Base-by-base conservation (phyloP, 1,284 basidiomycete genomes). In the Athelia psychrophila region DNA sequence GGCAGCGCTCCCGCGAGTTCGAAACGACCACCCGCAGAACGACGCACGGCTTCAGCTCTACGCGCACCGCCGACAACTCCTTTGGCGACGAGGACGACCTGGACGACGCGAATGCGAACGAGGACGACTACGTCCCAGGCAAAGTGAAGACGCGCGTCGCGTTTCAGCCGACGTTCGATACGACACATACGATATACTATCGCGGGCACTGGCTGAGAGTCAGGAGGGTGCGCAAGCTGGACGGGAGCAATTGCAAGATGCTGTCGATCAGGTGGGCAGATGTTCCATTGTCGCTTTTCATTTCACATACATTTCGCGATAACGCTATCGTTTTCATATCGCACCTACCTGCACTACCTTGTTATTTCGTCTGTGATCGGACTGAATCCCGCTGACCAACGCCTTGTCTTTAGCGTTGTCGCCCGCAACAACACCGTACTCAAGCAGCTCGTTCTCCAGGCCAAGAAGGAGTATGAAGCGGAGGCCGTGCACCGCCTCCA, bases 361-460 rank as follows among this genome's bases (percentile, higher is more conserved):
- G 27, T 13, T 6, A 6, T 13, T 5, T 30, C 13, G 27, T 13
- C 27, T 30, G 13, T 30, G 5, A 30, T 30, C 27, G n/a, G n/a
- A n/a, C n/a, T 36, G 20, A 18, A 12, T 9, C 27, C 6, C 40
- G 36, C 20, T 18, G 12, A 42, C 38, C 18, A 42, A 30, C 27
- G 38, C 44, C 38, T 16, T 10, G 54, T 53, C 23, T 48, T 13
- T 62, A 86, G 86, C 59, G 89, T 91, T 55, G 86, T 91, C 36
- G 89, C 88, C 9, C 80, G 89, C 33, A 86, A 77, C 57, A 91
- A 91, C 70, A 78, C 79, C 42, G 85, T 91, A 60, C 78, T 91
- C 60, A 91, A 91, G 69, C 86, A 90, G 68, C 84, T 91, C 53
- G 88, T 91, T 36, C 79, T 91, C n/a, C 85, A 90, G 61, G 88